Percentiles rank a stretch among this genome's conserved stretches.
These are phyloP conservation scores for Kalaharituber pfeilii DNA, from an alignment of 2,329 filamentous ascomycete genomes.

Conservation along the genomic window DNA sequence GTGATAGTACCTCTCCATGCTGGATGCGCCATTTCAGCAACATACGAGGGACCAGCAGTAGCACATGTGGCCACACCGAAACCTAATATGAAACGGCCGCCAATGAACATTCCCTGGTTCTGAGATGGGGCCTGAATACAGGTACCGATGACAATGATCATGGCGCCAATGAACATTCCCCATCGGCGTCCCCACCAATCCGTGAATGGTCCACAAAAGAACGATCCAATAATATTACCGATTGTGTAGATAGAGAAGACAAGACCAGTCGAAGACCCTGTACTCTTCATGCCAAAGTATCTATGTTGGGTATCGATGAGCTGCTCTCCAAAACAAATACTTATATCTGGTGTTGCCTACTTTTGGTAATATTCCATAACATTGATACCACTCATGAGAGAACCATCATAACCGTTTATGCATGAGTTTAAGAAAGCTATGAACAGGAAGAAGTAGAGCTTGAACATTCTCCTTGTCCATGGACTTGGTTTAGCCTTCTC, in stretches of 20 bases:
- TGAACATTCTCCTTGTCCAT: conserved; percentile 35
- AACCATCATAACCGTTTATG: conserved; percentile 41
- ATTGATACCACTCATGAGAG: conserved; percentile 39
- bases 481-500: conserved; percentile 24
- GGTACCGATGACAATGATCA: conserved; percentile 36
- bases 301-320: conserved; percentile 1
- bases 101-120: conserved; percentile 32
- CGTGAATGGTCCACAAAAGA: conserved; percentile 38
- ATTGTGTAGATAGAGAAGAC: conserved; percentile 45
- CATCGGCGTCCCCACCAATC: conserved; percentile 34
- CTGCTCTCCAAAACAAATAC: not conserved
- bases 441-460: conserved; percentile 34
- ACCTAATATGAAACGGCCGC: conserved; percentile 35
- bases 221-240: conserved; percentile 41
- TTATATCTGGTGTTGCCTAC: conserved; percentile 21
- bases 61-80: conserved; percentile 30
- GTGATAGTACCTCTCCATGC: conserved; percentile 26
- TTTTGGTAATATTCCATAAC: conserved; percentile 37
- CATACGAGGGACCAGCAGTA: conserved; percentile 24
- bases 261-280: conserved; percentile 34
- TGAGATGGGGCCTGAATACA: conserved; percentile 34
- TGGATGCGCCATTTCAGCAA: conserved; percentile 28
- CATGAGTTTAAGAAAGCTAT: conserved; percentile 39
- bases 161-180: conserved; percentile 36
- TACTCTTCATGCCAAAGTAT: conserved; percentile 25